Conservation (phyloP, 2,329 filamentous ascomycete genomes). For the Didymella glomerata region DNA sequence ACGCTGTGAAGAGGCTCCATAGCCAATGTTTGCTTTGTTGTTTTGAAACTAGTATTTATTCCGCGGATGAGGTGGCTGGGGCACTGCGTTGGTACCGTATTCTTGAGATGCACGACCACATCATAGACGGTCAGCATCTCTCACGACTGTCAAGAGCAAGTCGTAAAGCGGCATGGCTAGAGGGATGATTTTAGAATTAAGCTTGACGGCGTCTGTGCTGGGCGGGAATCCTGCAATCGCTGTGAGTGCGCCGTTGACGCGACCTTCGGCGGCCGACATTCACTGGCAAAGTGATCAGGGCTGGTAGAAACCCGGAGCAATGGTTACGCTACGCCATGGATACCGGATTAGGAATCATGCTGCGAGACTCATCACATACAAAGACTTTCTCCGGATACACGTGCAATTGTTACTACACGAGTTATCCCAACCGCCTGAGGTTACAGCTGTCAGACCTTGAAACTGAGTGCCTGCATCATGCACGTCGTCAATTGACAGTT, state of each 20-base stretch:
- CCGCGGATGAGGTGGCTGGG: slow-evolving; percentile 20
- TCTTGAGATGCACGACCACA: slow-evolving; percentile 26
- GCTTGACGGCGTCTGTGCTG: slow-evolving; percentile 31
- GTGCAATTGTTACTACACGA: not conserved
- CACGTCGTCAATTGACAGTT: slow-evolving; percentile 11
- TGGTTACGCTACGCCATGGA: slow-evolving; percentile 24
- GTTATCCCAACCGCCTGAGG: slow-evolving; percentile 2
- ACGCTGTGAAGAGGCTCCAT: slow-evolving; percentile 3
- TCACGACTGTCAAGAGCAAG: not conserved
- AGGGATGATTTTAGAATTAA: slow-evolving; percentile 26
- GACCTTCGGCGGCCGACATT: slow-evolving; percentile 30
- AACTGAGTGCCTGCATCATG: slow-evolving; percentile 20
- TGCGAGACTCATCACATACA: slow-evolving; percentile 15
- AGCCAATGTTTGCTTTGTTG: slow-evolving; percentile 4
- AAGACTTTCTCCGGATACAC: slow-evolving; percentile 1
- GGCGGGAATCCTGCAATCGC: slow-evolving; percentile 31
- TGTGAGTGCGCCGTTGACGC: slow-evolving; percentile 33
- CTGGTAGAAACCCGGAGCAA: slow-evolving; percentile 14
- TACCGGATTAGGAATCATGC: slow-evolving; percentile 18
- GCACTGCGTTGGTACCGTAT: slow-evolving; percentile 13
- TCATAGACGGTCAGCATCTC: slow-evolving; percentile 20
- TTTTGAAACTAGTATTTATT: slow-evolving; percentile 11
- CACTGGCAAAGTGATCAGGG: slow-evolving; percentile 23
- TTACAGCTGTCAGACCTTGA: slow-evolving; percentile 19
- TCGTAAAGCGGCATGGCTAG: slow-evolving; percentile 14